These are phyloP conservation scores for Melampsora occidentalis DNA, from an alignment of 1,284 basidiomycete genomes.

Conservation along the genomic window DNA sequence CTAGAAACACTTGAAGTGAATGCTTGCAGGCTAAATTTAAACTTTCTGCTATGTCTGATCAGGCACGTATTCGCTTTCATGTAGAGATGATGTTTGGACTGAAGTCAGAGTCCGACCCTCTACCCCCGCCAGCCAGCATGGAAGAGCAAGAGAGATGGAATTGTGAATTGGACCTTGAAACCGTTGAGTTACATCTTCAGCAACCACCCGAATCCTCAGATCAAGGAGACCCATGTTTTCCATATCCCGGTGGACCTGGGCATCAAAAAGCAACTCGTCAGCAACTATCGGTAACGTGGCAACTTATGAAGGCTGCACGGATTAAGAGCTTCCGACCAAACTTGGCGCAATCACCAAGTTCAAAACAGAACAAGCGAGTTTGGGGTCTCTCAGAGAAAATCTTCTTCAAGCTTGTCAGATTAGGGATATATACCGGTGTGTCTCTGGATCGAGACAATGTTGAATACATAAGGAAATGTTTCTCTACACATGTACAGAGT, in stretches of 20 bases:
- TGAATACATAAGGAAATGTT: too few relatives aligned
- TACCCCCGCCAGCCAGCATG: background rate
- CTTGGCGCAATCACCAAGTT: constrained; percentile 2
- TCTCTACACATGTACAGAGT: too few relatives aligned
- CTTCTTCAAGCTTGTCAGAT: constrained; percentile 14
- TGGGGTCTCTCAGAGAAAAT: constrained; percentile 7
- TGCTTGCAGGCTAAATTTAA: too few relatives aligned
- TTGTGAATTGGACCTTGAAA: too few relatives aligned
- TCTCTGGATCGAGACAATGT: background rate
- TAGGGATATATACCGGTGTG: constrained; percentile 11
- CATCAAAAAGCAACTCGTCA: constrained; percentile 13
- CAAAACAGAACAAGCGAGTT: constrained; percentile 9
- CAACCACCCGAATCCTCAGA: too few relatives aligned
- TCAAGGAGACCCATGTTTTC: constrained; percentile 11
- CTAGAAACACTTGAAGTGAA: too few relatives aligned
- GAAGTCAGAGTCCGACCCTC: background rate
- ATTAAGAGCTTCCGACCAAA: constrained; percentile 29
- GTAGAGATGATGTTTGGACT: too few relatives aligned
- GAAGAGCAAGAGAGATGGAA: too few relatives aligned
- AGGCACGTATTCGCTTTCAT: too few relatives aligned
- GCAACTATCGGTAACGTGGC: constrained; percentile 31
- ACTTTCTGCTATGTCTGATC: too few relatives aligned
- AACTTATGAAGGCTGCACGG: constrained; percentile 12
- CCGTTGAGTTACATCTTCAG: too few relatives aligned
- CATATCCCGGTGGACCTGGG: constrained; percentile 36